phyloP scores from a whole-genome alignment of 139 green algal genomes.

The Astrephomene gubernaculifera region DNA sequence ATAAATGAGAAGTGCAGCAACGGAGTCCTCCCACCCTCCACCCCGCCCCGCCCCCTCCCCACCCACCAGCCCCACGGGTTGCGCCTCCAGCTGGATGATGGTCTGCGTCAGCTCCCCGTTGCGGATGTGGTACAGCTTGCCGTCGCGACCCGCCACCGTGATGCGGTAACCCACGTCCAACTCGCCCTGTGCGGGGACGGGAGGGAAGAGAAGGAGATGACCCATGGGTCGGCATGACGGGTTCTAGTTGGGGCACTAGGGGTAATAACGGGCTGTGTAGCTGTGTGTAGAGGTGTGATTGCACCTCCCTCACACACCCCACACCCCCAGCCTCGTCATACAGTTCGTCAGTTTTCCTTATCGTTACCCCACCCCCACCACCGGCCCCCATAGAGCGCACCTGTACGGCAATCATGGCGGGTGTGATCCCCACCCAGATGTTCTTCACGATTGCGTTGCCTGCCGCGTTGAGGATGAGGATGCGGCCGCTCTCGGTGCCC shows the following conservation, averaged over 20 bases:
- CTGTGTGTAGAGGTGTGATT: too few species aligned
- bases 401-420: constrained; percentile 64
- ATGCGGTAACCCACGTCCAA: constrained; percentile 76
- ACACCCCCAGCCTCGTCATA: too few species aligned
- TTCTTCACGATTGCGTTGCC: constrained; percentile 62
- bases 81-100: constrained; percentile 77
- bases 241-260: too few species aligned
- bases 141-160: constrained; percentile 71
- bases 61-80: constrained; percentile 56
- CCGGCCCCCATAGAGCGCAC: background rate
- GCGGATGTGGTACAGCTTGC: constrained; percentile 73
- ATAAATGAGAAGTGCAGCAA: too few species aligned
- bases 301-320: too few species aligned
- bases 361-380: background rate
- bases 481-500: constrained; percentile 69
- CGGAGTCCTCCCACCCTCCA: background rate
- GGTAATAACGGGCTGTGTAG: too few species aligned
- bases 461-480: constrained; percentile 74
- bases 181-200: constrained; percentile 33
- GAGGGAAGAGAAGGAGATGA: background rate
- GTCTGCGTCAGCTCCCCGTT: constrained; percentile 51
- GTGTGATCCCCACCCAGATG: constrained; percentile 59
- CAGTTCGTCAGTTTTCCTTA: too few species aligned
- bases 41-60: background rate
- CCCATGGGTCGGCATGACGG: too few species aligned